Evolutionary conservation across 2,329 filamentous ascomycete species (phyloP).

Genomic region (Aquanectria penicillioides): DNA sequence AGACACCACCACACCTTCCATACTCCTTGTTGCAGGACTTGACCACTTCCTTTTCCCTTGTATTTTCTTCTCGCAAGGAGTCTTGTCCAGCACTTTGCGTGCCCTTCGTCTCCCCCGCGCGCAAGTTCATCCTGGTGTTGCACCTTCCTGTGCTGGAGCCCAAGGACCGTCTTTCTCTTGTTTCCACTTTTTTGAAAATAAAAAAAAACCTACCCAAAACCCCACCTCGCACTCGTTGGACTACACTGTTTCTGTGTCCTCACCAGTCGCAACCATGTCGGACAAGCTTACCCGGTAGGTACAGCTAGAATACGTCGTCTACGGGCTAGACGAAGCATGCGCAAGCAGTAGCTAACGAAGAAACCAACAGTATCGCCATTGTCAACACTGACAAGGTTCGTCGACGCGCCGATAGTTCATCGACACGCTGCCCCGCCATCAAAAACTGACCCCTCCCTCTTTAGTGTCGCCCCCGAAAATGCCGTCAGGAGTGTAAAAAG

Average conservation of each 20-base stretch:
- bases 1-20: conserved; percentile 33
- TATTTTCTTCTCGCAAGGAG: conserved; percentile 30
- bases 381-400: conserved; percentile 96
- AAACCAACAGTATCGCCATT: conserved; percentile 84
- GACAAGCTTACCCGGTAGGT: conserved; percentile 94
- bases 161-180: conserved; percentile 8
- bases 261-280: conserved; percentile 70
- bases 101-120: conserved; percentile 31
- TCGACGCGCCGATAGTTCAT: conserved; percentile 24
- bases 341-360: conserved; percentile 37
- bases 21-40: conserved; percentile 14
- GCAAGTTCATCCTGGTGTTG: conserved; percentile 22
- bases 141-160: conserved; percentile 22
- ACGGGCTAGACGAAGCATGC: neutral
- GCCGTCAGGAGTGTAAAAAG: conserved; percentile 98
- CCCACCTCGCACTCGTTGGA: conserved; percentile 25
- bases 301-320: neutral
- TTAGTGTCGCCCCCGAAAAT: conserved; percentile 71
- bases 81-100: conserved; percentile 35
- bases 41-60: conserved; percentile 21
- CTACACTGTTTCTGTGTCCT: conserved; percentile 26
- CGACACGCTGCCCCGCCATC: conserved; percentile 38
- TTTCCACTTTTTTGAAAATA: conserved; percentile 28
- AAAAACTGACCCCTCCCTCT: conserved; percentile 42
- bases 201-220: conserved; percentile 32